Base-by-base conservation (phyloP, 805 yeast species). In the Wickerhamiella azymoides region DNA sequence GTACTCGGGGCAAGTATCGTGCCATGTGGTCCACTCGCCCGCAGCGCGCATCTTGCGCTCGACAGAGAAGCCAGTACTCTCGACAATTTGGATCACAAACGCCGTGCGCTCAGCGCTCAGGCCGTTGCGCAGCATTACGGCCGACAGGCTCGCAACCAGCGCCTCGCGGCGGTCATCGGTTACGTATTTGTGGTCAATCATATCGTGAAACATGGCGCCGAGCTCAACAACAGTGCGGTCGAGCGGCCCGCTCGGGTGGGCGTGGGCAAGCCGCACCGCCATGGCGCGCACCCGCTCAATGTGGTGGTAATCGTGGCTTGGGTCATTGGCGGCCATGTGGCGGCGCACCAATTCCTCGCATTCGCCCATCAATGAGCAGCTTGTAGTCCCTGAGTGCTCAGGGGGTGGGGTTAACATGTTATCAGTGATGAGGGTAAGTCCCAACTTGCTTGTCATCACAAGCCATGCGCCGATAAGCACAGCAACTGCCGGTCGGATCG, bases 171-270 rank as follows among this genome's bases (percentile, higher is more conserved):
- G 44, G 17, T 25, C 46, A 10, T 36, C 39, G 13, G 46, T 41
- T 4, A 50, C 48, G 48, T 61, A 62, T 50, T 62, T 62, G 53
- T 57, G 57, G 43, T 62, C 65, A 17, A 53, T 42, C 35, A 60
- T 48, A 44, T 62, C 65, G 46, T 62, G 65, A 43, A 58, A 58
- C 27, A 62, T 48, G 1, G 64, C 63, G 1, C 59, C 62, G 17
- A 62, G 50, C 46, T 57, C 57, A 6, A 60, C 63, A 3, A 61
- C 60, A 19, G 46, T 24, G 39, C 33, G 17, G 45, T 61, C 62
- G 5, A 50, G 50, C 21, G 44, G 39, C 11, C 40, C 40, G 8
- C 32, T 39, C 11, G 44, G 46, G 30, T 36, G 35, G 13, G 41
- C 39, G 3, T 43, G 43, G 9, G 61, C 63, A 11, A 62, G 38